Conservation (phyloP, 1,284 basidiomycete species). For the Ganoderma multipileum region DNA sequence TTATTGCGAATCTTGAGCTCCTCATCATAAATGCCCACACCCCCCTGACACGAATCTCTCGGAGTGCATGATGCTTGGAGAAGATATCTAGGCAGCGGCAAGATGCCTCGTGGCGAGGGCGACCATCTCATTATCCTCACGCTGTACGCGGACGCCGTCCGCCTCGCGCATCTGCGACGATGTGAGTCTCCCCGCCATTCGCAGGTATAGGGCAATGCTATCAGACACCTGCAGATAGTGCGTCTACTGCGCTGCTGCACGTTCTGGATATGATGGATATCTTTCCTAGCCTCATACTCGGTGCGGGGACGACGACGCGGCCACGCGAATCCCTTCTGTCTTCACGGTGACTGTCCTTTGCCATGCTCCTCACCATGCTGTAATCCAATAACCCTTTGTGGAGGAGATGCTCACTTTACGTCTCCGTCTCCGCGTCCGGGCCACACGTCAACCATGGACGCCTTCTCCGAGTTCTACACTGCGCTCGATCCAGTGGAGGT, state of each 20-base stretch:
- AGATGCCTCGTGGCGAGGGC: constrained; percentile 2
- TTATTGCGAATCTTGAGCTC: too few species aligned
- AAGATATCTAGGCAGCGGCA: neutral
- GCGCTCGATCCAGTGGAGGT: neutral
- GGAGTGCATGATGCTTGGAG: neutral
- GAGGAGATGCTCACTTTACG: neutral
- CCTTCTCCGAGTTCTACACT: constrained; percentile 3
- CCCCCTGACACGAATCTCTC: neutral
- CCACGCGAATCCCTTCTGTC: constrained; percentile 13
- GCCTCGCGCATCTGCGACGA: constrained; percentile 5
- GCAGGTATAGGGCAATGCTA: constrained; percentile 13
- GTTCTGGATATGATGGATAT: neutral
- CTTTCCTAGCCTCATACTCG: neutral
- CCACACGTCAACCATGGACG: neutral
- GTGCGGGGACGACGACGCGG: constrained; percentile 8
- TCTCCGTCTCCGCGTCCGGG: constrained; percentile 4
- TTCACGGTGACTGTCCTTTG: neutral
- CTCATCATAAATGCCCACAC: neutral
- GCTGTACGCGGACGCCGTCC: neutral
- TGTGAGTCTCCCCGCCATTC: constrained; percentile 8
- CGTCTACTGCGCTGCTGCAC: neutral
- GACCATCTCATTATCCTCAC: neutral
- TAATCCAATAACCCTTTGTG: constrained; percentile 6
- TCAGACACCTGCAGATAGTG: neutral
- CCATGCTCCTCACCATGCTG: constrained; percentile 1